Evolutionary conservation across 2,329 filamentous ascomycete genomes (phyloP).

Genomic region (Scedosporium dehoogii): DNA sequence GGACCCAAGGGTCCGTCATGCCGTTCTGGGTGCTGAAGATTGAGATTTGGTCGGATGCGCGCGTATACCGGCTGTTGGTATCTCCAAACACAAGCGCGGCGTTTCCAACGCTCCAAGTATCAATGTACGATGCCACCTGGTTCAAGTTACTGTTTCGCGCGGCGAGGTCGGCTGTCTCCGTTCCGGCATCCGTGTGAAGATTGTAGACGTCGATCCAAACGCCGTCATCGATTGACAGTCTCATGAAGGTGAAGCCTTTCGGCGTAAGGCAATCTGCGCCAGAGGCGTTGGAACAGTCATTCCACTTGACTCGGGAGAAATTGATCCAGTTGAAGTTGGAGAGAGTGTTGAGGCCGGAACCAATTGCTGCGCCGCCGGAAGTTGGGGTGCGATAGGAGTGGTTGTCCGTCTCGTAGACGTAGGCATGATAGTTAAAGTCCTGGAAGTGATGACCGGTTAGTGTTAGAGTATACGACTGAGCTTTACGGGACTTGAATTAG

Average conservation of each 20-base stretch:
- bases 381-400: slow-evolving; percentile 53
- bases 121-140: slow-evolving; percentile 50
- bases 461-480: neutral
- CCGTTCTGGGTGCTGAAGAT: slow-evolving; percentile 40
- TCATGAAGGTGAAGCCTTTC: slow-evolving; percentile 62
- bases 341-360: slow-evolving; percentile 54
- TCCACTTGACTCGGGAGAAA: slow-evolving; percentile 49
- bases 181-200: slow-evolving; percentile 55
- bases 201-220: slow-evolving; percentile 57
- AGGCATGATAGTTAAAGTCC: slow-evolving; percentile 60
- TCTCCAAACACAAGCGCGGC: slow-evolving; percentile 56
- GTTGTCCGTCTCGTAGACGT: slow-evolving; percentile 49
- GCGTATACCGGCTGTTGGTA: slow-evolving; percentile 55
- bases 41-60: slow-evolving; percentile 39
- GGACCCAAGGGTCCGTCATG: slow-evolving; percentile 50
- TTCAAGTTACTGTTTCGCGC: slow-evolving; percentile 50
- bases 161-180: slow-evolving; percentile 36
- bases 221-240: slow-evolving; percentile 37
- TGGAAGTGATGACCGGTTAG: neutral
- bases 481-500: neutral
- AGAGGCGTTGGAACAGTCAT: slow-evolving; percentile 43
- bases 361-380: slow-evolving; percentile 53
- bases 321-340: slow-evolving; percentile 47
- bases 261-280: slow-evolving; percentile 54
- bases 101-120: slow-evolving; percentile 44